Evolutionary conservation across 192 early-diverging fungal genomes (phyloP), one percentile per base, ranked within the genome.

Genomic region (Chytriomyces hyalinus): DNA sequence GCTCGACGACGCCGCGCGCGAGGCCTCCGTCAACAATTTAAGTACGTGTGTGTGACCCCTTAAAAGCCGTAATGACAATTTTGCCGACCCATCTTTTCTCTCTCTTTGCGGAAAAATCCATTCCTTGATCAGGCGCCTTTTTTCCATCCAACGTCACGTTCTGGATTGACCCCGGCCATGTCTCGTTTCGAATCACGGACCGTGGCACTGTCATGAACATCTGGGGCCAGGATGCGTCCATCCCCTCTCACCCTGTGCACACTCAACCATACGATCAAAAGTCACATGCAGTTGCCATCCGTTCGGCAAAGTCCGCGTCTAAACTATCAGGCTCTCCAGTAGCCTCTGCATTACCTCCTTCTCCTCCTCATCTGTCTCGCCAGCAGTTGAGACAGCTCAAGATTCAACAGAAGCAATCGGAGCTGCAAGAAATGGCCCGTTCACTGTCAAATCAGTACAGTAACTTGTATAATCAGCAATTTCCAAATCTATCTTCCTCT

Each of bases 101-200:
- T 36, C 36, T 4, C 36, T 36, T 36, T 36, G 36, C 36, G 36
- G 36, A 36, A 36, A 36, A 36, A 36, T 36, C 36, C 1, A 3
- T 36, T n/a, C 26, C 13, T 67, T 26, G 1, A 24, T 67, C 65
- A 62, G 68, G 22, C 26, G 3, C 48, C 44, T 75, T 53, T 20
- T 80, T 71, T 46, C 78, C 79, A 7, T 10, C 36, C 9, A 64
- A 59, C 26, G 60, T 80, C 36, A 73, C 73, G 5, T 67, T 80
- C 53, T 80, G 79, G 79, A 81, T 78, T n/a, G 79, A 80, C 47
- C 79, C 79, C n/a, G 67, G 67, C 13, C 76, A 51, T 46, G 79
- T 80, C 45, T 26, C 76, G 11, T 50, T 66, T 24, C 64, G 78
- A 15, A 70, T 80, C 51, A 49, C 51, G 70, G 79, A 80, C 46